Conservation (phyloP, 192 early-diverging fungal species). For the Rhizoclosmatium sp. region DNA sequence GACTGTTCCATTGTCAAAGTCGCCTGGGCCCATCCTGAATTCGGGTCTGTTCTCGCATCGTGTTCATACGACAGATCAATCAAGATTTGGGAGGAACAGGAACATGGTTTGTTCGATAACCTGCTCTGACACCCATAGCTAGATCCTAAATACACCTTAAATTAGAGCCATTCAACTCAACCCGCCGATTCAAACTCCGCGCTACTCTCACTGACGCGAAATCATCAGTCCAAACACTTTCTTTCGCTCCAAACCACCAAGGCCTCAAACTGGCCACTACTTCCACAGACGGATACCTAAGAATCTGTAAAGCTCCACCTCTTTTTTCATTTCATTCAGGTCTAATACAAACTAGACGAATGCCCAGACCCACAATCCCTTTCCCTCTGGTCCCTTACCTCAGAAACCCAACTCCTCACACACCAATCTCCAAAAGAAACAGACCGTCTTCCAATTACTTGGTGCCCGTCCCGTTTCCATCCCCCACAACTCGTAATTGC, state of each 20-base stretch:
- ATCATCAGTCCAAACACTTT: conserved; percentile 85
- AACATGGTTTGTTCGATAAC: conserved; percentile 55
- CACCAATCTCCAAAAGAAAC: conserved; percentile 69
- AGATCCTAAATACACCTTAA: neutral
- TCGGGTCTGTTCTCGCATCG: conserved; percentile 87
- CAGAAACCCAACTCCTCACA: conserved; percentile 9
- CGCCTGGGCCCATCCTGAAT: conserved; percentile 98
- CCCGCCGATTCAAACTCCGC: conserved; percentile 73
- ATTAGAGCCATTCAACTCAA: conserved; percentile 16
- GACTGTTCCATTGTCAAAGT: conserved; percentile 85
- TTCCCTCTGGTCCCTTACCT: no score
- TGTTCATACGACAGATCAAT: conserved; percentile 93
- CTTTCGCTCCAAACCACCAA: conserved; percentile 85
- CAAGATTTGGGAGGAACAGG: conserved; percentile 91
- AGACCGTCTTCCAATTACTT: conserved; percentile 83
- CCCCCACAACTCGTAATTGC: conserved; percentile 83
- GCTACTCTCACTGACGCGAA: conserved; percentile 70
- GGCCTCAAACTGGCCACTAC: conserved; percentile 75
- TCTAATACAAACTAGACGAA: neutral
- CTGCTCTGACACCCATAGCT: neutral
- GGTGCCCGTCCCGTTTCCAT: conserved; percentile 84
- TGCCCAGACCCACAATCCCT: no score
- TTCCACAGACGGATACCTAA: neutral
- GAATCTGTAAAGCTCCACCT: neutral
- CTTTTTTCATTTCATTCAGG: neutral